Percentiles rank a stretch among this genome's conserved stretches.
Evolutionary conservation across 257 asterid species (phyloP).

Genomic region (Cinchona pubescens): DNA sequence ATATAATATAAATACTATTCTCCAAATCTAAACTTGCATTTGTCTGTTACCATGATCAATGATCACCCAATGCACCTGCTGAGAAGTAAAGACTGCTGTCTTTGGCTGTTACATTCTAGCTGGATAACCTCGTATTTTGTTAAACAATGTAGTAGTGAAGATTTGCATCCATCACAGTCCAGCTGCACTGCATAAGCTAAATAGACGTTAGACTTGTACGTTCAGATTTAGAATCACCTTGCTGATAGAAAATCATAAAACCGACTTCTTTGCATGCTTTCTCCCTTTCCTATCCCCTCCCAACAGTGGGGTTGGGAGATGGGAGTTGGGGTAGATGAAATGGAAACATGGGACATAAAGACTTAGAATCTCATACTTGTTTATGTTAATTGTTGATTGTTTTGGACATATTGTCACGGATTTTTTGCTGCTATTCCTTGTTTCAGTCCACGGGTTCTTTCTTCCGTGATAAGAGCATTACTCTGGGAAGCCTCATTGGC

Average conservation of each 20-base stretch:
- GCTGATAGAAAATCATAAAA: no score
- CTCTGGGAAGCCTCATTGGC: slow-evolving; percentile 67
- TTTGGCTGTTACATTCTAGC: neutral
- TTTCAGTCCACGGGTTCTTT: slow-evolving; percentile 72
- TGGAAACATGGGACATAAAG: neutral
- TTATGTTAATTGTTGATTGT: neutral
- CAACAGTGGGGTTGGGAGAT: neutral
- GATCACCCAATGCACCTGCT: neutral
- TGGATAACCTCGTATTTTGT: neutral
- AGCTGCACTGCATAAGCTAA: neutral
- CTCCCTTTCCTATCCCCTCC: neutral
- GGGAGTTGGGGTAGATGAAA: neutral
- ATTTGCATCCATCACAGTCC: neutral
- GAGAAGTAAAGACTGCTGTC: neutral
- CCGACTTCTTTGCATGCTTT: neutral
- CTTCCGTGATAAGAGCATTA: slow-evolving; percentile 66
- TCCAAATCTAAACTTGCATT: neutral
- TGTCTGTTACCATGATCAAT: neutral
- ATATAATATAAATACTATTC: neutral
- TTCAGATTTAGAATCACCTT: neutral
- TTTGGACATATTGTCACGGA: neutral
- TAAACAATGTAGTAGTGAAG: neutral
- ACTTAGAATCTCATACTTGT: neutral
- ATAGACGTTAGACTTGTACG: neutral
- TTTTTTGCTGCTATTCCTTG: neutral